Evolutionary conservation across 225 moss, liverwort and hornwort species (phyloP).

Genomic region (Physcomitrellopsis africana): DNA sequence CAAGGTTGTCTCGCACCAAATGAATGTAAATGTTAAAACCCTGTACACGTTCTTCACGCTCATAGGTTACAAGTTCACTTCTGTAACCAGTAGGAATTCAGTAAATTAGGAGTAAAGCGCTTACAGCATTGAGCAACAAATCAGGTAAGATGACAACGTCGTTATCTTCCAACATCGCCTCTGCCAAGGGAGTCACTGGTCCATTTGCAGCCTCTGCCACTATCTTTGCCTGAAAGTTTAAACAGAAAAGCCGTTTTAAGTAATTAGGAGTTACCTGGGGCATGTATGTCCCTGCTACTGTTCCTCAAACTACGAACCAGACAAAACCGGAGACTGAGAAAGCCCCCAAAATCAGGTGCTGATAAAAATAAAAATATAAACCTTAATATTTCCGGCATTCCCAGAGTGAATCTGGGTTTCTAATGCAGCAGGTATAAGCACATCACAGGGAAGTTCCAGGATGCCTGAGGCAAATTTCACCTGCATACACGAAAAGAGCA

Average conservation of each 20-base stretch:
- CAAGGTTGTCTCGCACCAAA: background rate
- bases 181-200: conserved; percentile 81
- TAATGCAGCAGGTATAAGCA: conserved; percentile 82
- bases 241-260: background rate
- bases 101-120: conserved; percentile 24
- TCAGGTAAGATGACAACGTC: conserved; percentile 83
- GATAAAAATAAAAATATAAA: conserved; percentile 28
- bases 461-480: conserved; percentile 63
- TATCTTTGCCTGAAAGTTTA: conserved; percentile 72
- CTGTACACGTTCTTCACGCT: background rate
- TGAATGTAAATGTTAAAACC: background rate
- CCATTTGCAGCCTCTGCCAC: conserved; percentile 94
- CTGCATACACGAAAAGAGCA: conserved; percentile 39
- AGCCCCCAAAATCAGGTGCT: background rate
- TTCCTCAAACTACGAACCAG: background rate
- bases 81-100: background rate
- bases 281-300: conserved; percentile 16
- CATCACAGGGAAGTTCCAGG: conserved; percentile 83
- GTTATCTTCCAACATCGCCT: conserved; percentile 74
- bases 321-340: conserved; percentile 1
- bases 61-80: background rate
- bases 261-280: background rate
- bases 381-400: conserved; percentile 82
- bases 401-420: conserved; percentile 83
- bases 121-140: conserved; percentile 84